These are phyloP conservation scores for Pseudogymnoascus sp. DNA, from an alignment of 2,329 filamentous ascomycete species.

Conservation along the genomic window DNA sequence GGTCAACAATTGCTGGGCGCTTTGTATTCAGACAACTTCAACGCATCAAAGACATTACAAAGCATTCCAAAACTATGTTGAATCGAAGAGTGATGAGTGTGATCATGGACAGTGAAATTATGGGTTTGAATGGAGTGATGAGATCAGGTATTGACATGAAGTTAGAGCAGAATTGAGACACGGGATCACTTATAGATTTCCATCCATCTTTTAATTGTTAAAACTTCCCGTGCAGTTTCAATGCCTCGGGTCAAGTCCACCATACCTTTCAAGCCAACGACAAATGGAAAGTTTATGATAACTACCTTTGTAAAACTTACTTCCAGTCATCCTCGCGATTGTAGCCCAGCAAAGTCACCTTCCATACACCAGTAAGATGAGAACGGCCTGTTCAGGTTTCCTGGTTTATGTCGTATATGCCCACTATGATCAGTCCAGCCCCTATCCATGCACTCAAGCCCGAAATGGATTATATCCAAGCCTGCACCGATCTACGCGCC, in stretches of 20 bases:
- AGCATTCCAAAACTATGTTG: conserved; percentile 10
- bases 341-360: neutral
- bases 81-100: conserved; percentile 7
- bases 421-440: neutral
- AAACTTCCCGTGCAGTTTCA: neutral
- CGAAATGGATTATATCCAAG: neutral
- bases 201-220: conserved; percentile 2
- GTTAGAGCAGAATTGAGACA: conserved; percentile 3
- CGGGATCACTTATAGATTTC: neutral
- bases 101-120: conserved; percentile 7
- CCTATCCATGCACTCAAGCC: neutral
- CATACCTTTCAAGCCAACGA: neutral
- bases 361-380: neutral
- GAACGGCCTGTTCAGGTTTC: neutral
- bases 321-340: neutral
- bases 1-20: conserved; percentile 11
- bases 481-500: neutral
- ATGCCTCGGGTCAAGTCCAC: neutral
- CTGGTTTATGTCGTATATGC: neutral
- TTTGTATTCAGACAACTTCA: conserved; percentile 12
- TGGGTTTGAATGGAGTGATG: conserved; percentile 6
- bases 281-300: neutral
- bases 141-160: conserved; percentile 7
- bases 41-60: conserved; percentile 12
- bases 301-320: neutral